These are phyloP conservation scores for Sphagnum fallax DNA, from an alignment of 228 moss, liverwort and hornwort genomes.

Conservation along the genomic window DNA sequence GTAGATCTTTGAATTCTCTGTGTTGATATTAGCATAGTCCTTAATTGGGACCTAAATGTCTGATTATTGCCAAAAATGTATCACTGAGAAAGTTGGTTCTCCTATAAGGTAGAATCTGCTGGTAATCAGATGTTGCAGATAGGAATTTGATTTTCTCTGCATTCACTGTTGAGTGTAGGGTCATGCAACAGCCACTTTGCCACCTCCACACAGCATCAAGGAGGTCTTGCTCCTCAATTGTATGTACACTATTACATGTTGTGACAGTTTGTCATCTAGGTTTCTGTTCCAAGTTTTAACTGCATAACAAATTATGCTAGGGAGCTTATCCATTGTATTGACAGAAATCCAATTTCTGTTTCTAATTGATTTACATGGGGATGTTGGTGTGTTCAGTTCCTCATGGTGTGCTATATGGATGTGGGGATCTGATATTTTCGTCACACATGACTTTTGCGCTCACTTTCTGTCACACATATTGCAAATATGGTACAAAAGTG, in stretches of 20 bases:
- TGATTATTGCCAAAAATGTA: not conserved
- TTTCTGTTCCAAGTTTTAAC: not conserved
- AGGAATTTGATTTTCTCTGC: not conserved
- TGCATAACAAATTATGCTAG: not conserved
- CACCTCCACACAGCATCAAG: constrained; percentile 63
- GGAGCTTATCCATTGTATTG: not conserved
- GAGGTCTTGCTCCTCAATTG: constrained; percentile 87
- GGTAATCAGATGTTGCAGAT: not conserved
- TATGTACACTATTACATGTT: constrained; percentile 8
- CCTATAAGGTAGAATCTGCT: not conserved
- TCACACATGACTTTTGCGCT: constrained; percentile 96
- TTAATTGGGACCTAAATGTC: not conserved
- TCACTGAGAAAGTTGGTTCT: not conserved
- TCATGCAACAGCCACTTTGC: constrained; percentile 64
- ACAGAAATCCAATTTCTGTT: not conserved
- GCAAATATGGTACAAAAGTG: constrained; percentile 83
- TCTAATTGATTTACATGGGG: too few species aligned
- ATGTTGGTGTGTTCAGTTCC: constrained; percentile 37
- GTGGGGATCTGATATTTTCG: constrained; percentile 93
- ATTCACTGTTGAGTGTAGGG: constrained; percentile 22
- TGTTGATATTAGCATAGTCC: too few species aligned
- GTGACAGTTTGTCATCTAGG: too few species aligned
- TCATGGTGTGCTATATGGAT: constrained; percentile 86
- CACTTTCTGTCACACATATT: constrained; percentile 79
- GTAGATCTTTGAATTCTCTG: too few species aligned